A percentile compares a stretch with the other conserved stretches of the same genome.
These are phyloP conservation scores for Cucurbita moschata DNA, from an alignment of 306 rosid genomes.

Conservation along the genomic window DNA sequence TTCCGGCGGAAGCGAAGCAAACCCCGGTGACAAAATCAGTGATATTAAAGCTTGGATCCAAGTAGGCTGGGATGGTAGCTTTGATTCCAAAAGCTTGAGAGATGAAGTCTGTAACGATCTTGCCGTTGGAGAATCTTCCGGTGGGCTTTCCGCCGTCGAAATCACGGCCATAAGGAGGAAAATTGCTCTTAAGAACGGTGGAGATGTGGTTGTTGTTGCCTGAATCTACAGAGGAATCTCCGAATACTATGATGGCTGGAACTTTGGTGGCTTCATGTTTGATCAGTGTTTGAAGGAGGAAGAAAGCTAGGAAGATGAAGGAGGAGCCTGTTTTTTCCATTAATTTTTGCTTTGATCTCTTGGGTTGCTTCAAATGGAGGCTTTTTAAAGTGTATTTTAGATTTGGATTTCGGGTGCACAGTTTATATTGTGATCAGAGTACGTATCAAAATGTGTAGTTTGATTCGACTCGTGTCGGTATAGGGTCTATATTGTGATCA, in stretches of 20 bases:
- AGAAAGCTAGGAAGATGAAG: background rate
- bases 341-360: no score
- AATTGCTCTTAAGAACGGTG: slow-evolving; percentile 33
- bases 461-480: background rate
- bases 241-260: slow-evolving; percentile 40
- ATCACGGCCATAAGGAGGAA: slow-evolving; percentile 40
- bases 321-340: background rate
- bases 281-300: slow-evolving; percentile 1
- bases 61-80: slow-evolving; percentile 31
- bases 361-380: no score
- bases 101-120: slow-evolving; percentile 39
- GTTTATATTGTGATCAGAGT: no score
- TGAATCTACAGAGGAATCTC: slow-evolving; percentile 51
- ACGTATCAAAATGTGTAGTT: no score
- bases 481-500: background rate
- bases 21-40: slow-evolving; percentile 37
- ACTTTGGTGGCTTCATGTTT: slow-evolving; percentile 12
- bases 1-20: slow-evolving; percentile 58
- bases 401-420: no score
- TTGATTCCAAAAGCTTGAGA: slow-evolving; percentile 39
- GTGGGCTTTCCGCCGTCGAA: slow-evolving; percentile 27
- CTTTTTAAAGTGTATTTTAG: no score
- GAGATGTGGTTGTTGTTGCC: slow-evolving; percentile 49
- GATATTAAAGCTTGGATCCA: slow-evolving; percentile 32
- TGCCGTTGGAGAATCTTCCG: slow-evolving; percentile 44